Evolutionary conservation across 169 alveolate genomes (phyloP), one percentile per base, ranked within the genome.

Genomic region (Eimeria praecox): DNA sequence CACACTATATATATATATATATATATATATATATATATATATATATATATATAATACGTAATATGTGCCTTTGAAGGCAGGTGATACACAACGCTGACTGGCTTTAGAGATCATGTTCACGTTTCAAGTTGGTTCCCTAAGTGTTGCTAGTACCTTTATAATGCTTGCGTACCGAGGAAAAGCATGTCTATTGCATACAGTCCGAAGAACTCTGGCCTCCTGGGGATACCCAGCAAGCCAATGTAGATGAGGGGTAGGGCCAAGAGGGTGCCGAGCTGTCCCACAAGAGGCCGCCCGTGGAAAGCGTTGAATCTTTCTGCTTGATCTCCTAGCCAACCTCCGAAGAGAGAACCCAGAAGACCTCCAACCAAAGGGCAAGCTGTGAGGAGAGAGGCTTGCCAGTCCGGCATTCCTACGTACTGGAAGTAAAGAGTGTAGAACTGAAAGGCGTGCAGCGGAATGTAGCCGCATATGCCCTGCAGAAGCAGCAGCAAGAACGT

Each of bases 311-410:
- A 94, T 73, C 95, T 90, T 83, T 98, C 98, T 94, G 98, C 97
- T 83, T 96, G 94, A 56, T 98, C 99, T 18, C 98, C 98, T 49
- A 97, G 88, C 87, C 97, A 95, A 3, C 99, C 99, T 35, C 99
- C 99, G 42, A 98, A 66, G 30, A 97, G 98, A 6, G 99, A 99
- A n/a, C 99, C 99, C 54, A 98, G 38, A 90, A 98, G 97, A 20
- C 99, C 97, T 4, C 99, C 99, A 30, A 98, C 87, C 33, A 98
- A 96, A 95, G 97, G 95, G 69, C 97, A 92, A 27, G 98, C 98
- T 18, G 98, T 96, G 64, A 98, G 97, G 44, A 98, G 46, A 59
- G 98, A 99, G 44, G 99, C 98, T 95, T 95, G 97, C 92, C 97
- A 91, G 96, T 98, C 98, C 40, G 98, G 93, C 88, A 98, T 96